Percentiles rank a stretch among this genome's conserved stretches.
These are phyloP conservation scores for Plasmopara viticola DNA, from an alignment of 352 stramenopile genomes.

Conservation along the genomic window DNA sequence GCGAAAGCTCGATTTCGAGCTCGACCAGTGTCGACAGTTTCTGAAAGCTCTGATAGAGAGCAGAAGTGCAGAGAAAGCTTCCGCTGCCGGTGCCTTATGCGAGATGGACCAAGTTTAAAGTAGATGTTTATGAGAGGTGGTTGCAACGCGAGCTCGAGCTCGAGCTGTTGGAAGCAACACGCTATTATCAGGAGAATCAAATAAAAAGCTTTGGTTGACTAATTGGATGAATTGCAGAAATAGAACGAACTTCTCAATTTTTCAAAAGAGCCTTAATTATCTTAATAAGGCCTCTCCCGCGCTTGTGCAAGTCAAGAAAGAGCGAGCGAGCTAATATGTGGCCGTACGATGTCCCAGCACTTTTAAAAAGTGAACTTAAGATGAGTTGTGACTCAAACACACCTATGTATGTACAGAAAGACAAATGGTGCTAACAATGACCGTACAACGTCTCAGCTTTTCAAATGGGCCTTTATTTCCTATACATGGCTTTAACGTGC, in stretches of 20 bases:
- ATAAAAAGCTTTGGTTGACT: slow-evolving; percentile 32
- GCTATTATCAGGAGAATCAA: slow-evolving; percentile 46
- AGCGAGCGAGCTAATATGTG: no score
- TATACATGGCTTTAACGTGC: no score
- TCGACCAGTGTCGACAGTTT: slow-evolving; percentile 32
- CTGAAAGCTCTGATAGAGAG: slow-evolving; percentile 24
- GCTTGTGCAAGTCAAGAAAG: no score
- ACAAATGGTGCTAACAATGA: no score
- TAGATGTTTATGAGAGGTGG: slow-evolving; percentile 27
- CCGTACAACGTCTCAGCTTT: no score
- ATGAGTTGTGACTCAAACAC: no score
- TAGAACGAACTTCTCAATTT: slow-evolving; percentile 3
- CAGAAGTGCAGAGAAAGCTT: slow-evolving; percentile 28
- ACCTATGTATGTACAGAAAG: no score
- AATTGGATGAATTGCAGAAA: slow-evolving; percentile 46
- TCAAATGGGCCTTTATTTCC: no score
- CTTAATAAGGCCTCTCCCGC: no score
- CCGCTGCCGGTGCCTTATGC: slow-evolving; percentile 20
- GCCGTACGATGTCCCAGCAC: no score
- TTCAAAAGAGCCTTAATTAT: no score
- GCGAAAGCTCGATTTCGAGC: slow-evolving; percentile 28
- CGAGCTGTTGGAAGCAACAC: slow-evolving; percentile 42
- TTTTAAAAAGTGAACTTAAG: no score
- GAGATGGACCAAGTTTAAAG: slow-evolving; percentile 28
- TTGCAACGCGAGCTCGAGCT: slow-evolving; percentile 52